phyloP scores from a whole-genome alignment of 192 early-diverging fungal genomes.

The Backusella westeae region DNA sequence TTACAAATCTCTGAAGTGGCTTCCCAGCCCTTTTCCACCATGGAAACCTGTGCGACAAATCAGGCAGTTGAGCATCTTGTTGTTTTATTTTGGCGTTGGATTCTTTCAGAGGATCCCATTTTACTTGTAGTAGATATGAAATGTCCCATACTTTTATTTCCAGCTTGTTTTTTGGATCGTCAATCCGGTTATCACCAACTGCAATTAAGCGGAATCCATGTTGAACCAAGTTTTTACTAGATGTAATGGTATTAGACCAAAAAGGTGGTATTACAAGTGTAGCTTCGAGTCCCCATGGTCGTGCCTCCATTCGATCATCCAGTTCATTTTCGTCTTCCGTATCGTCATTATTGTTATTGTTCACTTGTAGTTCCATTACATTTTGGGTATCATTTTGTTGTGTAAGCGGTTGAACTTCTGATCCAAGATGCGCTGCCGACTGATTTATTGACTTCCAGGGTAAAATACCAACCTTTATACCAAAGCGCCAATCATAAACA shows the following conservation, averaged over 20 bases:
- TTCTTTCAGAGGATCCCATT: slow-evolving; percentile 20
- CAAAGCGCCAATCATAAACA: slow-evolving; percentile 37
- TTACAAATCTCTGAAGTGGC: slow-evolving; percentile 7
- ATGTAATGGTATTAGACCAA: slow-evolving; percentile 4
- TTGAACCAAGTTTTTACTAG: neutral
- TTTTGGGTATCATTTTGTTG: neutral
- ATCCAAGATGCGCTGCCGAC: neutral
- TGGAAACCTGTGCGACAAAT: neutral
- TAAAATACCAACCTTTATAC: slow-evolving; percentile 25
- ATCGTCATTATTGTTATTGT: neutral
- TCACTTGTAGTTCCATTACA: neutral
- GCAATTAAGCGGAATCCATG: slow-evolving; percentile 23
- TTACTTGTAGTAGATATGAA: slow-evolving; percentile 14
- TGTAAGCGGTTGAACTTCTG: neutral
- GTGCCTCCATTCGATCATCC: neutral
- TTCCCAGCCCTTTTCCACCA: slow-evolving; percentile 23
- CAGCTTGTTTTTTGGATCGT: slow-evolving; percentile 16
- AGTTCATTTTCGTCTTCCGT: neutral
- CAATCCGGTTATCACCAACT: slow-evolving; percentile 28
- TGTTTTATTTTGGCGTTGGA: neutral
- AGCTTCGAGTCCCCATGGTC: slow-evolving; percentile 28
- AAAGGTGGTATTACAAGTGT: slow-evolving; percentile 22
- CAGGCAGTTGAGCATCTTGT: neutral
- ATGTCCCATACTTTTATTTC: slow-evolving; percentile 35
- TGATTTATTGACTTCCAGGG: slow-evolving; percentile 15